Base-by-base conservation (phyloP, 169 alveolate genomes). In the Plasmodium gaboni region DNA sequence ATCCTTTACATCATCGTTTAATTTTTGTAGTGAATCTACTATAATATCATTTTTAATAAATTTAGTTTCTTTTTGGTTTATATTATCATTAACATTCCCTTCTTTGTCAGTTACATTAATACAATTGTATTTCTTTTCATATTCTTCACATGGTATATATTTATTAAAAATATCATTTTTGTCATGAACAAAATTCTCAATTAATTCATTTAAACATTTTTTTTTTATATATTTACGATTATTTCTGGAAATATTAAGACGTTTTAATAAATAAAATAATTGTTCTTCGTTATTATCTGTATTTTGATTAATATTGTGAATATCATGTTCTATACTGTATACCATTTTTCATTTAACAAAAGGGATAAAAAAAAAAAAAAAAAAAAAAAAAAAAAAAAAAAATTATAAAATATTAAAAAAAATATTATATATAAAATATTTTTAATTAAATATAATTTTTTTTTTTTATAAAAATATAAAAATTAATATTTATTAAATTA, bases 211-310 rank as follows among this genome's bases (percentile, higher is more conserved):
- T 60, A 78, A 28, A 28, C 63, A 78, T 78, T 64, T 48, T 64
- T 50, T 78, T 51, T 78, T 44, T 59, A 38, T 46, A 42, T 57
- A 64, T 17, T 17, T 64, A 28, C 48, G 64, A 51, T 63, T 24
- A n/a, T 15, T 17, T 3, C 28, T 59, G 26, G 69, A 6, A 15
- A 59, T 65, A 1, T 42, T 48, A 22, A 22, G 44, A 65, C 67
- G 50, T 78, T 78, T 78, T 22, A 64, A 65, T 46, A 78, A 64
- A 42, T 53, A n/a, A 78, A 78, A 78, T 24, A 78, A 59, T 12
- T 74, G 63, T 17, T 74, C 88, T 12, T 74, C 88, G 15, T 61
- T 24, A 17, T 57, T 44, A 51, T 63, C 50, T 8, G 64, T 26
- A 48, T 32, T 28, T 67, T 17, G 13, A 12, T 32, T 61, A 32